phyloP scores from a whole-genome alignment of 768 basidiomycete species.

The Scleroderma citrinum region DNA sequence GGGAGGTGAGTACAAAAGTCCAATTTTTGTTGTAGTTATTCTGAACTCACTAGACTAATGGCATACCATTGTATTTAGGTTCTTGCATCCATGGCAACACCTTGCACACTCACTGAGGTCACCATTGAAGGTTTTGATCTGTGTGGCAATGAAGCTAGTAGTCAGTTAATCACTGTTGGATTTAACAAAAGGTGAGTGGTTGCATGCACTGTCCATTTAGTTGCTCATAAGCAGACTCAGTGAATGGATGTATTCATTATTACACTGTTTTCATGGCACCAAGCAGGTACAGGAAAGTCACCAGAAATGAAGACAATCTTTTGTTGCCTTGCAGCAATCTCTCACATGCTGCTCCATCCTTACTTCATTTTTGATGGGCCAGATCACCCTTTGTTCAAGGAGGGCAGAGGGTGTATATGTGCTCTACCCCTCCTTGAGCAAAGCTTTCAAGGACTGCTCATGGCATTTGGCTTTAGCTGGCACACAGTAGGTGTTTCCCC shows the following conservation, averaged over 20 bases:
- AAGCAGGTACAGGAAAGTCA: constrained; percentile 32
- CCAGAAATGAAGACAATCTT: constrained; percentile 41
- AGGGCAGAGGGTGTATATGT: constrained; percentile 4
- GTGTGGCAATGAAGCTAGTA: background rate
- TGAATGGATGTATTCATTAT: constrained; percentile 6
- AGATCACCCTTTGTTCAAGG: constrained; percentile 35
- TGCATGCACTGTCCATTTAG: background rate
- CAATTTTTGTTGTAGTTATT: too few species aligned
- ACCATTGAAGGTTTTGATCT: background rate
- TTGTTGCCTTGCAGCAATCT: constrained; percentile 34
- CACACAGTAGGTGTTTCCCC: constrained; percentile 11
- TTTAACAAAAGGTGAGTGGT: background rate
- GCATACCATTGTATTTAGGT: too few species aligned
- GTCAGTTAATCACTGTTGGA: background rate
- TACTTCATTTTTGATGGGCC: constrained; percentile 51
- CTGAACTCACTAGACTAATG: too few species aligned
- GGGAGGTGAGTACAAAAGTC: too few species aligned
- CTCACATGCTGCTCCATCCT: constrained; percentile 31
- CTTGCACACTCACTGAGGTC: background rate
- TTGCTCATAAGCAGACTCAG: background rate
- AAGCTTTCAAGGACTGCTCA: constrained; percentile 27
- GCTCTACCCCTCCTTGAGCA: constrained; percentile 5
- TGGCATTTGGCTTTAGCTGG: constrained; percentile 38
- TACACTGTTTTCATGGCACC: constrained; percentile 1
- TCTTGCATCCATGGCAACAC: background rate